Conservation (phyloP, 306 rosid species). For the Potentilla sterilis region DNA sequence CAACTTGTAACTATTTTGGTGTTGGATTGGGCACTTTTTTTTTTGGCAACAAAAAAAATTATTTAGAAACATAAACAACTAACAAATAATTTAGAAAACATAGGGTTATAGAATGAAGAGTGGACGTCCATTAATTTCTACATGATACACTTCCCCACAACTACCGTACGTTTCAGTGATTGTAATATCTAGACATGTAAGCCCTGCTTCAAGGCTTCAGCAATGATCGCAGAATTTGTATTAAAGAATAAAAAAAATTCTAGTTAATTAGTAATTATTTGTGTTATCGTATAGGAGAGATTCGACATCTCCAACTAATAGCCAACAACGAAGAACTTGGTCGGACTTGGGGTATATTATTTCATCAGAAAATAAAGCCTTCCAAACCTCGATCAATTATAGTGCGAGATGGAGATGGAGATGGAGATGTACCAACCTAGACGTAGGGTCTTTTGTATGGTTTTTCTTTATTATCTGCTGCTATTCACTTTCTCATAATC, state of each 20-base stretch:
- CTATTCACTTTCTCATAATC: neutral
- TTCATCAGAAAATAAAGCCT: too few species aligned
- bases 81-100: too few species aligned
- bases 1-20: neutral
- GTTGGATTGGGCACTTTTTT: neutral
- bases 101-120: neutral
- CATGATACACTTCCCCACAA: neutral
- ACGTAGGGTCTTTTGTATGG: neutral
- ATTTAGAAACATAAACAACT: neutral
- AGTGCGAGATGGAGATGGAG: neutral
- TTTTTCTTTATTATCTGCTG: neutral
- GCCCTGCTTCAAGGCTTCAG: neutral
- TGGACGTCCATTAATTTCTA: neutral
- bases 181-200: neutral
- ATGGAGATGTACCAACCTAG: neutral
- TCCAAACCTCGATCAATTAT: too few species aligned
- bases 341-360: too few species aligned
- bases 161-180: neutral
- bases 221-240: too few species aligned
- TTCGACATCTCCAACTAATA: too few species aligned
- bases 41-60: neutral
- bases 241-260: too few species aligned
- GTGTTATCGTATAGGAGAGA: too few species aligned
- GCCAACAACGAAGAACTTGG: too few species aligned
- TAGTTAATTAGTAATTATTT: too few species aligned